Evolutionary conservation across 2,329 filamentous ascomycete genomes (phyloP).

Genomic region (Botrytis paeoniae): DNA sequence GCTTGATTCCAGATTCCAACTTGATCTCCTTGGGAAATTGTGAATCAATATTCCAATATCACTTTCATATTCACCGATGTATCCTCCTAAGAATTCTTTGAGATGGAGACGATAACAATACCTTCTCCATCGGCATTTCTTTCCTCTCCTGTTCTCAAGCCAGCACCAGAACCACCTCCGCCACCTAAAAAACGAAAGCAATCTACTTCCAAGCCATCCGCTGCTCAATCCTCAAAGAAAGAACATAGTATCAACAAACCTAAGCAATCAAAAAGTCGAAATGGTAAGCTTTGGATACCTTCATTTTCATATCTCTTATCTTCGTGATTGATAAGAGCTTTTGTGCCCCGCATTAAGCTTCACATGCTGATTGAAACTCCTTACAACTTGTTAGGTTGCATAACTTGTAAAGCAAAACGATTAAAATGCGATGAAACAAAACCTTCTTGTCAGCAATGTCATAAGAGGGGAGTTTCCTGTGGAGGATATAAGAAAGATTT

Average conservation of each 20-base stretch:
- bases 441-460: constrained; percentile 64
- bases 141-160: constrained; percentile 39
- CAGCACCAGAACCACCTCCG: constrained; percentile 34
- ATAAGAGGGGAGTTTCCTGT: constrained; percentile 61
- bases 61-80: constrained; percentile 26
- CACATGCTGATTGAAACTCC: constrained; percentile 23
- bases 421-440: constrained; percentile 74
- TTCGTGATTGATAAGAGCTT: constrained; percentile 28
- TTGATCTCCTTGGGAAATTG: background rate
- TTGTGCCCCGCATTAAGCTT: constrained; percentile 13
- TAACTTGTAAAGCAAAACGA: constrained; percentile 70
- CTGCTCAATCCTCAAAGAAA: constrained; percentile 31
- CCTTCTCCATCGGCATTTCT: constrained; percentile 57
- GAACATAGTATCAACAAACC: constrained; percentile 51
- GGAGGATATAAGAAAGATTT: constrained; percentile 74
- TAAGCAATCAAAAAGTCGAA: constrained; percentile 73
- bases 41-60: constrained; percentile 6
- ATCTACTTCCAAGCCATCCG: constrained; percentile 26
- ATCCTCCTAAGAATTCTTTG: constrained; percentile 26
- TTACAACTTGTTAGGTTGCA: constrained; percentile 53
- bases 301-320: constrained; percentile 28
- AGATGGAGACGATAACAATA: constrained; percentile 58
- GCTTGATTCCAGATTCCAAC: constrained; percentile 1
- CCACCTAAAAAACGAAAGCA: constrained; percentile 30
- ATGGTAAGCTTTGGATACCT: constrained; percentile 52